These are phyloP conservation scores for Sphaerulina musiva DNA, from an alignment of 2,329 filamentous ascomycete genomes.

Conservation along the genomic window DNA sequence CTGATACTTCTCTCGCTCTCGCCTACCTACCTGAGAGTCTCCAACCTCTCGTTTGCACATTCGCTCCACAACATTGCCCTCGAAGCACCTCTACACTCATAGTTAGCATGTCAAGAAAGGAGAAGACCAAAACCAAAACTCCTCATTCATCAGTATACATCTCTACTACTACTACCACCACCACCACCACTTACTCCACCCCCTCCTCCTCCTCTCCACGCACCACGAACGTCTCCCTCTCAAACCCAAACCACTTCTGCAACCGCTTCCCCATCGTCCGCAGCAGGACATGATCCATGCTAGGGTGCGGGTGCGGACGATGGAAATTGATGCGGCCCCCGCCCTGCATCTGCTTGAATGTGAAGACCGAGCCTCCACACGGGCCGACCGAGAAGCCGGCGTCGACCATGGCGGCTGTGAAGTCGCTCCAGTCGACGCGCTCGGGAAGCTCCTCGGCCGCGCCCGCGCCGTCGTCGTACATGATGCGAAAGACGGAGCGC, in stretches of 20 bases:
- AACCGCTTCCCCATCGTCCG: conserved; percentile 27
- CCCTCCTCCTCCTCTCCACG: background rate
- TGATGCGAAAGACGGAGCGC: background rate
- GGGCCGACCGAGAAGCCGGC: conserved; percentile 16
- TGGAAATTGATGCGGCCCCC: conserved; percentile 23
- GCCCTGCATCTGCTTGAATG: conserved; percentile 2
- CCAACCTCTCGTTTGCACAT: too few species aligned
- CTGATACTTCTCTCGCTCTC: too few species aligned
- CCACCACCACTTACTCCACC: background rate
- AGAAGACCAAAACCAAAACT: too few species aligned
- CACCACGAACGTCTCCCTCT: conserved; percentile 20
- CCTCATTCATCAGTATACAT: too few species aligned
- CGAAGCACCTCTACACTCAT: too few species aligned
- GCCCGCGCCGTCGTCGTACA: background rate
- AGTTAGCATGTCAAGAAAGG: too few species aligned
- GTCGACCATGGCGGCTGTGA: conserved; percentile 17
- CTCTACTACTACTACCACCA: too few species aligned
- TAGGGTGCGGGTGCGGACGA: conserved; percentile 27
- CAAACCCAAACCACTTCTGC: conserved; percentile 30
- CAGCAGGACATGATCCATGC: conserved; percentile 26
- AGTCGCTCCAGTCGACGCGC: conserved; percentile 13
- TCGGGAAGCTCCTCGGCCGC: background rate
- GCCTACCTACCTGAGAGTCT: too few species aligned
- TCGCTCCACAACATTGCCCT: too few species aligned
- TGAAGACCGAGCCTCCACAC: conserved; percentile 16